A percentile compares a stretch with the other conserved stretches of the same genome.
These are phyloP conservation scores for Ophiostoma quercus DNA, from an alignment of 2,329 filamentous ascomycete species.

Conservation along the genomic window DNA sequence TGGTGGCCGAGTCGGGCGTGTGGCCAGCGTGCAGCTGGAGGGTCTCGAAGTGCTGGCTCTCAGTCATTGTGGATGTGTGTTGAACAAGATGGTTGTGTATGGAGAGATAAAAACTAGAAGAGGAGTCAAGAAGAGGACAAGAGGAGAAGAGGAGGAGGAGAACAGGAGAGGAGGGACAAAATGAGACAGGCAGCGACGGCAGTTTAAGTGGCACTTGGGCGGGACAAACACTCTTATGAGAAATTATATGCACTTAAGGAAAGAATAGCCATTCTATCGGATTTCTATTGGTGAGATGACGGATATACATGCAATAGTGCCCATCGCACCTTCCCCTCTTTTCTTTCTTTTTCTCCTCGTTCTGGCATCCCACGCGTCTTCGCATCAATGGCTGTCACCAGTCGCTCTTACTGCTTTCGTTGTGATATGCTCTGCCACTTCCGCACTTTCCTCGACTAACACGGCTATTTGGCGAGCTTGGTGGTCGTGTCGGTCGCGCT, in stretches of 20 bases:
- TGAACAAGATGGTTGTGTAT: neutral
- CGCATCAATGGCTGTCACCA: neutral
- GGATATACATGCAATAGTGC: neutral
- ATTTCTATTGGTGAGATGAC: neutral
- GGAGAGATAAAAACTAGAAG: neutral
- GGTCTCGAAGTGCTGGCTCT: conserved; percentile 66
- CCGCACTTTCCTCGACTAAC: conserved; percentile 13
- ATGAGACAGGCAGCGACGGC: neutral
- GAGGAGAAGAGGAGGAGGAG: neutral
- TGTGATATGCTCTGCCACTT: neutral
- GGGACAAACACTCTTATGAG: neutral
- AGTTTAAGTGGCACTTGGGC: neutral
- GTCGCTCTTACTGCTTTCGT: conserved; percentile 7
- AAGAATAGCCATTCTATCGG: neutral
- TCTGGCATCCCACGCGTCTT: neutral
- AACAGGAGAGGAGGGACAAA: neutral
- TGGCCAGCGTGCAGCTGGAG: conserved; percentile 83
- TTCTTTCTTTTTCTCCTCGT: neutral
- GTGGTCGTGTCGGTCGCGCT: neutral
- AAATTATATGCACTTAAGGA: neutral
- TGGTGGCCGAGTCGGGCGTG: conserved; percentile 72
- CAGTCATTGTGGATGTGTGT: conserved; percentile 37
- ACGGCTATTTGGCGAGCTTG: conserved; percentile 1
- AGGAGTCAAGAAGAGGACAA: neutral
- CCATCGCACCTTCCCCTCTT: conserved; percentile 11